Evolutionary conservation across 768 basidiomycete genomes (phyloP).

Genomic region (Tulasnella sp.): DNA sequence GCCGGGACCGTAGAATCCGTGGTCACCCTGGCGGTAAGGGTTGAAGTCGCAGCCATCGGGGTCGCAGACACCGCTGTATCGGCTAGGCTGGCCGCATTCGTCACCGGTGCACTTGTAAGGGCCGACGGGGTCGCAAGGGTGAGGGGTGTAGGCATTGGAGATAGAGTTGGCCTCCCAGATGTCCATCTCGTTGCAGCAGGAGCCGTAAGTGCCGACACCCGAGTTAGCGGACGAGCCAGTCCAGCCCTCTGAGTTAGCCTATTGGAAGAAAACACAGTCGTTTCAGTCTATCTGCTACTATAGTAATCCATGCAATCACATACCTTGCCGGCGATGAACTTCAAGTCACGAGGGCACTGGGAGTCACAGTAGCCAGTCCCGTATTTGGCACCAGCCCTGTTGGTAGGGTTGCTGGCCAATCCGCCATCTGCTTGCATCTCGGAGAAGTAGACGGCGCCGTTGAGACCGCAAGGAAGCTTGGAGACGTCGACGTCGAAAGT

Average conservation of each 20-base stretch:
- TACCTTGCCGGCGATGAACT: slow-evolving; percentile 52
- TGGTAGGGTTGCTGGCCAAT: slow-evolving; percentile 39
- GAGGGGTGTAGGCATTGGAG: slow-evolving; percentile 46
- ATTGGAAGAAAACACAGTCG: background rate
- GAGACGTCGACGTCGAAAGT: slow-evolving; percentile 56
- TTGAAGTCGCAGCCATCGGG: slow-evolving; percentile 56
- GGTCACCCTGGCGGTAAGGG: slow-evolving; percentile 49
- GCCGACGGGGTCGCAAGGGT: slow-evolving; percentile 40
- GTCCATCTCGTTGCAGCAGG: slow-evolving; percentile 55
- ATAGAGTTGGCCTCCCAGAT: slow-evolving; percentile 52
- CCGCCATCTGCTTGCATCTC: slow-evolving; percentile 56
- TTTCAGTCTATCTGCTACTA: background rate
- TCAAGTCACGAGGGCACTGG: slow-evolving; percentile 51
- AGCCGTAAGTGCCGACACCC: slow-evolving; percentile 40
- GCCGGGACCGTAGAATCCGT: slow-evolving; percentile 42
- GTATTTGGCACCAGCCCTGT: slow-evolving; percentile 52
- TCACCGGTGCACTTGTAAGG: slow-evolving; percentile 40
- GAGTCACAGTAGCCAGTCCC: slow-evolving; percentile 63
- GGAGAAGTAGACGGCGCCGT: slow-evolving; percentile 54
- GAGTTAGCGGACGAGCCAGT: slow-evolving; percentile 34
- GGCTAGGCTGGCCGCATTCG: slow-evolving; percentile 20
- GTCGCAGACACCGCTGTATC: slow-evolving; percentile 37
- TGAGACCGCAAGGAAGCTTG: slow-evolving; percentile 50
- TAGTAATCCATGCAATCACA: slow-evolving; percentile 20
- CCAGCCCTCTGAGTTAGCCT: slow-evolving; percentile 49